A percentile compares a stretch with the other conserved stretches of the same genome.
These are phyloP conservation scores for Microbotryomycetes sp. DNA, from an alignment of 1,284 basidiomycete species.

Conservation along the genomic window DNA sequence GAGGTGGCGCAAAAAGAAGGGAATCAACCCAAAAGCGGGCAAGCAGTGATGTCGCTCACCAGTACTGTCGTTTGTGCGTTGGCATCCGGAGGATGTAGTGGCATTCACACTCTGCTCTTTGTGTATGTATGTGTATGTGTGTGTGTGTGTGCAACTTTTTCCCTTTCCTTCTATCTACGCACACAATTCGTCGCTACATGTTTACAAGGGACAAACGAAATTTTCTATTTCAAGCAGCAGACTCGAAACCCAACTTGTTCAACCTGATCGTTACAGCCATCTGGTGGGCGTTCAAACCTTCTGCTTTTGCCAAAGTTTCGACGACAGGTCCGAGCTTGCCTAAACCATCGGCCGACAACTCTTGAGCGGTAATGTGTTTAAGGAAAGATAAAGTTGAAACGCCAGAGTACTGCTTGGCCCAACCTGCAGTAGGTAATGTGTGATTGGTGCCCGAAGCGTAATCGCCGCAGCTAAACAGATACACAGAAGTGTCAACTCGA, in stretches of 20 bases:
- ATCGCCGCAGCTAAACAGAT: conserved; percentile 71
- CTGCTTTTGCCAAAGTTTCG: conserved; percentile 83
- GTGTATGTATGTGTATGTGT: too few species aligned
- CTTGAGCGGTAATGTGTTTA: conserved; percentile 96
- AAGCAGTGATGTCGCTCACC: too few species aligned
- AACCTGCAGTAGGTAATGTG: conserved; percentile 50
- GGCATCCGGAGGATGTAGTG: too few species aligned
- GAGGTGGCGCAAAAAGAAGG: conserved; percentile 33
- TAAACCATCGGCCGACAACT: conserved; percentile 74
- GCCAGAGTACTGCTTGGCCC: conserved; percentile 90
- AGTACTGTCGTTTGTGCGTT: too few species aligned
- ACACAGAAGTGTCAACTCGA: neutral
- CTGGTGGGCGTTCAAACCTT: conserved; percentile 91
- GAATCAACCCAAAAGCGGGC: conserved; percentile 28
- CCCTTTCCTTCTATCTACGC: too few species aligned
- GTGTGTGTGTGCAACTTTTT: too few species aligned
- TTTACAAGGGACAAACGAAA: too few species aligned
- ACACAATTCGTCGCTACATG: too few species aligned
- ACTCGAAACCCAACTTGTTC: conserved; percentile 4
- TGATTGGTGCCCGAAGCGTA: conserved; percentile 99
- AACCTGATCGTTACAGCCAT: conserved; percentile 43
- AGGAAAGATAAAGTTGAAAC: conserved; percentile 97
- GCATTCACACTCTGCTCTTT: too few species aligned
- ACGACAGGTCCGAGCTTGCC: conserved; percentile 78
- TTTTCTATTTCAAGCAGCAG: neutral